These are phyloP conservation scores for Elaeagnus macrophylla DNA, from an alignment of 306 rosid genomes.

Conservation along the genomic window DNA sequence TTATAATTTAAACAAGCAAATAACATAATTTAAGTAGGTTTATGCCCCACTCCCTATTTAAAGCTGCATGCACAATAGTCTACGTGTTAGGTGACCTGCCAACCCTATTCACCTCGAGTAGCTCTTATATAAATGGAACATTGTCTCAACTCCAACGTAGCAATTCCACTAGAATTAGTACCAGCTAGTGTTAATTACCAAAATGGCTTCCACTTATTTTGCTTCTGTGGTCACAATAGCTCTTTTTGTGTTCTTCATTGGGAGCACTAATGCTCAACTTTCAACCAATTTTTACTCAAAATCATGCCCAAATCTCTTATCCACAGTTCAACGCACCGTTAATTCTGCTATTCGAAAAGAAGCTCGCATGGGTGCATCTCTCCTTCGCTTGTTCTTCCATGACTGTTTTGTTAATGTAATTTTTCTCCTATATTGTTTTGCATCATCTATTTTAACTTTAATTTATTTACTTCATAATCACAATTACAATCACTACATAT, in stretches of 20 bases:
- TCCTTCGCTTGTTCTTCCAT: slow-evolving; percentile 83
- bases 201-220: no score
- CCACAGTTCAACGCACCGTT: slow-evolving; percentile 42
- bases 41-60: no score
- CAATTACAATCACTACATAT: no score
- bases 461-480: no score
- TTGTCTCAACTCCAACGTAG: not conserved
- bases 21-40: no score
- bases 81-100: slow-evolving; percentile 55
- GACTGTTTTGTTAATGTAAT: slow-evolving; percentile 87
- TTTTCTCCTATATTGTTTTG: not conserved
- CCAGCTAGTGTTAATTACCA: no score
- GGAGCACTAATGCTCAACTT: slow-evolving; percentile 46
- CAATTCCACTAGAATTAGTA: not conserved
- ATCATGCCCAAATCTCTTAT: slow-evolving; percentile 54
- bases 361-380: slow-evolving; percentile 90
- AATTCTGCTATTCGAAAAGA: slow-evolving; percentile 54
- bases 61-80: slow-evolving; percentile 26
- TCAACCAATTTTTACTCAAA: slow-evolving; percentile 37
- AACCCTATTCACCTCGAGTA: slow-evolving; percentile 24
- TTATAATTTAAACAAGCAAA: no score
- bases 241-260: slow-evolving; percentile 22
- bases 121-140: slow-evolving; percentile 27
- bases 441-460: no score
- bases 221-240: slow-evolving; percentile 6